Percentiles rank a stretch among this genome's conserved stretches.
These are phyloP conservation scores for Casuarina equisetifolia DNA, from an alignment of 306 rosid species.

Conservation along the genomic window DNA sequence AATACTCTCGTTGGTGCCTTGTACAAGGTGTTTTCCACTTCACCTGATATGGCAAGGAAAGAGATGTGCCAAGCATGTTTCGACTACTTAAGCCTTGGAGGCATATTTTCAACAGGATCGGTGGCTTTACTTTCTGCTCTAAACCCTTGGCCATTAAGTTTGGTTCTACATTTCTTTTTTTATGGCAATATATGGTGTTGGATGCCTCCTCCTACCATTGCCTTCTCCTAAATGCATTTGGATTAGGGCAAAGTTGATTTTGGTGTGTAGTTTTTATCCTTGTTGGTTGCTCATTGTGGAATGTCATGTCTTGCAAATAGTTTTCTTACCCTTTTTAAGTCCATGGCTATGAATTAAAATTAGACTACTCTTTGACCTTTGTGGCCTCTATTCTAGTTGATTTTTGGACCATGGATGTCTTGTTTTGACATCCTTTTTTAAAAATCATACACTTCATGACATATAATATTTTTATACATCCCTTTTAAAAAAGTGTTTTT, in stretches of 20 bases:
- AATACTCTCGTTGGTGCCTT: slow-evolving; percentile 63
- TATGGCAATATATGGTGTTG: slow-evolving; percentile 64
- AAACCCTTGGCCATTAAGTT: slow-evolving; percentile 55
- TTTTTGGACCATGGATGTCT: not conserved
- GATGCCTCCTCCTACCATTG: slow-evolving; percentile 61
- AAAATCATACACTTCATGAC: not conserved
- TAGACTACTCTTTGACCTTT: not conserved
- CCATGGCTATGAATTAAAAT: not conserved
- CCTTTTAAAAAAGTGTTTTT: not conserved
- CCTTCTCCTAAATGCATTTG: slow-evolving; percentile 60
- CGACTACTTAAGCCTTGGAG: slow-evolving; percentile 58
- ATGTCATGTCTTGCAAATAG: not conserved
- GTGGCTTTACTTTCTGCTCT: slow-evolving; percentile 62
- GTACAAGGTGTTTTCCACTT: slow-evolving; percentile 47
- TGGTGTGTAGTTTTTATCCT: slow-evolving; percentile 26
- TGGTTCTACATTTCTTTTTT: slow-evolving; percentile 70
- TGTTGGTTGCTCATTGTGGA: not conserved
- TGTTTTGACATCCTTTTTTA: too few relatives aligned
- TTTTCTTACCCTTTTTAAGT: not conserved
- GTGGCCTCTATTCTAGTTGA: too few relatives aligned
- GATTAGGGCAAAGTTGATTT: slow-evolving; percentile 58
- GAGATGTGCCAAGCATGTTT: slow-evolving; percentile 63
- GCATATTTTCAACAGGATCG: slow-evolving; percentile 48
- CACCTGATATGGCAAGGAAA: slow-evolving; percentile 46
- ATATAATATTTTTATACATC: not conserved